phyloP scores from a whole-genome alignment of 164 flowering plant genomes.

The Brasenia schreberi region DNA sequence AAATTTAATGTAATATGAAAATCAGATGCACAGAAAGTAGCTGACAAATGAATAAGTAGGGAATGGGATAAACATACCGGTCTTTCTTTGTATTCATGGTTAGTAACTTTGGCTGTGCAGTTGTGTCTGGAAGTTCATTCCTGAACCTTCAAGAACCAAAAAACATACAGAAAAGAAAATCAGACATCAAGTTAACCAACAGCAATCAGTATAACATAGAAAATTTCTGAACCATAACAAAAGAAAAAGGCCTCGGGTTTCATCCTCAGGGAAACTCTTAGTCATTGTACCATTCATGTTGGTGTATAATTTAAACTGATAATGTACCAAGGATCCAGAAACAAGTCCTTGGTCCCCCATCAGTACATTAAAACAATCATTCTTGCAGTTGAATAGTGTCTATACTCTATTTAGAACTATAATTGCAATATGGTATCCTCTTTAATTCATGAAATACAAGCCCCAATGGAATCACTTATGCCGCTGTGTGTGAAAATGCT shows the following conservation, averaged over 20 bases:
- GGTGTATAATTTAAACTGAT: too few species aligned
- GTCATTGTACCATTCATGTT: too few species aligned
- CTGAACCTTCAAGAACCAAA: slow-evolving; percentile 51
- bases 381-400: too few species aligned
- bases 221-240: background rate
- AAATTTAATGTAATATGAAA: background rate
- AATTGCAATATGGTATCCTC: too few species aligned
- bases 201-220: background rate
- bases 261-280: background rate
- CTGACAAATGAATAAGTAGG: background rate
- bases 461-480: too few species aligned
- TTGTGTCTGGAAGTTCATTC: slow-evolving; percentile 94
- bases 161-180: background rate
- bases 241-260: background rate
- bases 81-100: slow-evolving; percentile 55
- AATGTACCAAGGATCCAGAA: too few species aligned
- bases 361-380: too few species aligned
- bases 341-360: too few species aligned
- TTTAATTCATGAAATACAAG: too few species aligned
- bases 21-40: background rate
- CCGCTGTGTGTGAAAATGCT: too few species aligned
- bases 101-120: slow-evolving; percentile 78
- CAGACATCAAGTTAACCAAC: background rate
- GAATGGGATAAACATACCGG: slow-evolving; percentile 32
- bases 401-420: too few species aligned